These are phyloP conservation scores for Nothophytophthora sp. DNA, from an alignment of 352 stramenopile genomes.

Conservation along the genomic window DNA sequence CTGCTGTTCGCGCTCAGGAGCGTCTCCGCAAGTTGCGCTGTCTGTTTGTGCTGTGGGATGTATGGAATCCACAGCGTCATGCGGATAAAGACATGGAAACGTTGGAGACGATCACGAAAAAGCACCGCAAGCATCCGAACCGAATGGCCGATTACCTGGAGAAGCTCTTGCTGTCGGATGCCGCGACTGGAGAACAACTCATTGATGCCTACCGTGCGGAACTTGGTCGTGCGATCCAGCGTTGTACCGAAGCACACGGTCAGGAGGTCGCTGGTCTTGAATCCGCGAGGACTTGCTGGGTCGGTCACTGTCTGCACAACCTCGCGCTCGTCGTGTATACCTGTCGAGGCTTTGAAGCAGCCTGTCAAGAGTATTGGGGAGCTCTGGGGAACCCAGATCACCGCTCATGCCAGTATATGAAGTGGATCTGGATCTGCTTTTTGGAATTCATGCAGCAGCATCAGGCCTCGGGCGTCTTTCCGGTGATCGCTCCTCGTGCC, in stretches of 20 bases:
- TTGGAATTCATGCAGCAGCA: constrained; percentile 72
- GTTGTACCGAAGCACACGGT: constrained; percentile 18
- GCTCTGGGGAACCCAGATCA: constrained; percentile 14
- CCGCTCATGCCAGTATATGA: constrained; percentile 18
- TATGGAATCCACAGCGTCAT: constrained; percentile 23
- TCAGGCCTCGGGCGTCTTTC: constrained; percentile 26
- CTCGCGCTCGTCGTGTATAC: constrained; percentile 58
- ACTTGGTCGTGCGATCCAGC: constrained; percentile 32
- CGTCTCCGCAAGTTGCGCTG: constrained; percentile 16
- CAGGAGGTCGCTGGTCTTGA: background rate
- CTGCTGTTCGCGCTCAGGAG: background rate
- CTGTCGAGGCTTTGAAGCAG: constrained; percentile 48
- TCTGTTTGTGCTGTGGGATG: constrained; percentile 41
- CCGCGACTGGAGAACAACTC: constrained; percentile 17
- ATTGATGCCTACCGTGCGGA: constrained; percentile 49
- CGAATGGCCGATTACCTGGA: constrained; percentile 14
- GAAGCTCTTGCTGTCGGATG: constrained; percentile 16
- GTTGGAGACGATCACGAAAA: constrained; percentile 41
- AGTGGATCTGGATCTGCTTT: constrained; percentile 41
- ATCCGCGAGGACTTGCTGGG: constrained; percentile 16
- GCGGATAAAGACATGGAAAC: constrained; percentile 19
- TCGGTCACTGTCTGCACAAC: constrained; percentile 64
- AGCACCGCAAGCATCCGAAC: constrained; percentile 25
- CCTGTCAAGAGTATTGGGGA: constrained; percentile 43
- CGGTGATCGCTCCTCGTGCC: constrained; percentile 43